Conservation (phyloP, 306 rosid genomes). For the Fragaria vesca region DNA sequence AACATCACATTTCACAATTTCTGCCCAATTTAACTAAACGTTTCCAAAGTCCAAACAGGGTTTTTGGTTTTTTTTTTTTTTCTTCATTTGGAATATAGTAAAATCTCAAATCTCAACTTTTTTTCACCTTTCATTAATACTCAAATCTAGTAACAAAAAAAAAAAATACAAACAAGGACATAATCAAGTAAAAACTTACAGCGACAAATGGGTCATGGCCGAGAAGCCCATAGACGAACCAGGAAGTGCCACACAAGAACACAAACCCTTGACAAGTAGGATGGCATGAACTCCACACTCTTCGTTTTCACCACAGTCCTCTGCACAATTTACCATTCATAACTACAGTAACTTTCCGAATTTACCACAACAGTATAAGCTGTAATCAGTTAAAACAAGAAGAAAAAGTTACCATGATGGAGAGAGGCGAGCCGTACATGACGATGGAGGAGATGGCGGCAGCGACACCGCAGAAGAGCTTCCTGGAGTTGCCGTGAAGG, state of each 20-base stretch:
- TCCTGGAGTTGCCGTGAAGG: constrained; percentile 47
- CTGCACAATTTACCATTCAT: constrained; percentile 36
- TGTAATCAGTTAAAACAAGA: background rate
- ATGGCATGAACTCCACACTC: constrained; percentile 95
- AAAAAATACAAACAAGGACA: background rate
- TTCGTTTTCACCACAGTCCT: constrained; percentile 69
- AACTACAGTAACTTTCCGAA: background rate
- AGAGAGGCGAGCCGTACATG: constrained; percentile 91
- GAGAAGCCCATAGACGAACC: constrained; percentile 77
- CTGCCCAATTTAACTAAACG: too few relatives aligned
- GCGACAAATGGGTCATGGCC: constrained; percentile 83
- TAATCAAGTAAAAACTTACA: constrained; percentile 35
- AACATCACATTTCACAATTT: background rate
- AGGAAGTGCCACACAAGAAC: constrained; percentile 85
- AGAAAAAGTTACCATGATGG: constrained; percentile 63
- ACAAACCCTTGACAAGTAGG: constrained; percentile 72
- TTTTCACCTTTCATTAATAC: background rate
- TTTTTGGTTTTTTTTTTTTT: background rate
- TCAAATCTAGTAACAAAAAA: background rate
- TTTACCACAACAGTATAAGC: background rate
- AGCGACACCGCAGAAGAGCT: constrained; percentile 72
- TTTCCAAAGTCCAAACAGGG: background rate
- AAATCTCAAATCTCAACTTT: background rate
- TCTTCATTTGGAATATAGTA: background rate
- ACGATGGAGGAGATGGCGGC: constrained; percentile 68